Conservation (phyloP, 176 grass and related monocot genomes). For the Ensete ventricosum region DNA sequence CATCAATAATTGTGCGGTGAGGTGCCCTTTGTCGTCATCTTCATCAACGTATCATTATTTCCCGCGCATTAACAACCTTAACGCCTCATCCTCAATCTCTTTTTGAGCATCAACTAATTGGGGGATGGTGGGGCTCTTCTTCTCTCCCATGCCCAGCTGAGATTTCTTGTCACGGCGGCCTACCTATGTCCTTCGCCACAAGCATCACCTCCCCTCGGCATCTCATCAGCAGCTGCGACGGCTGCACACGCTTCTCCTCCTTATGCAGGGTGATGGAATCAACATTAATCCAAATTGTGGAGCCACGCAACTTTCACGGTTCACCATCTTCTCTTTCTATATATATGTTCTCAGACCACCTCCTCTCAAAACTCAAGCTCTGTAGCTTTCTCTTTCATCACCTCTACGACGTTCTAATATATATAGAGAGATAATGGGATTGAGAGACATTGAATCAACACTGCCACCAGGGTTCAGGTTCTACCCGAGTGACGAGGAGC, state of each 20-base stretch:
- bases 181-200: not conserved
- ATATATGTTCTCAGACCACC: too few relatives aligned
- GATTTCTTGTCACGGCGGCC: not conserved
- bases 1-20: too few relatives aligned
- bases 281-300: too few relatives aligned
- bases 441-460: not conserved
- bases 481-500: constrained; percentile 3
- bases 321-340: too few relatives aligned
- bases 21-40: too few relatives aligned
- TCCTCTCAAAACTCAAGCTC: too few relatives aligned
- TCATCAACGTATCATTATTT: too few relatives aligned
- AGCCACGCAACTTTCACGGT: too few relatives aligned
- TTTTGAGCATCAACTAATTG: not conserved
- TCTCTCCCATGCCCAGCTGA: not conserved
- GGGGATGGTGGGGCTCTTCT: not conserved
- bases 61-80: not conserved
- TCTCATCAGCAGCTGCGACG: too few relatives aligned
- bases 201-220: not conserved
- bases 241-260: not conserved
- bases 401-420: not conserved
- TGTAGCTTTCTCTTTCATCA: too few relatives aligned
- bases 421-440: not conserved
- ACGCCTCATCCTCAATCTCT: not conserved
- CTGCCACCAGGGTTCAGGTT: constrained; percentile 8
- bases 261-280: too few relatives aligned